Evolutionary conservation across 2,329 filamentous ascomycete species (phyloP).

Genomic region (Emericellopsis cladophorae): DNA sequence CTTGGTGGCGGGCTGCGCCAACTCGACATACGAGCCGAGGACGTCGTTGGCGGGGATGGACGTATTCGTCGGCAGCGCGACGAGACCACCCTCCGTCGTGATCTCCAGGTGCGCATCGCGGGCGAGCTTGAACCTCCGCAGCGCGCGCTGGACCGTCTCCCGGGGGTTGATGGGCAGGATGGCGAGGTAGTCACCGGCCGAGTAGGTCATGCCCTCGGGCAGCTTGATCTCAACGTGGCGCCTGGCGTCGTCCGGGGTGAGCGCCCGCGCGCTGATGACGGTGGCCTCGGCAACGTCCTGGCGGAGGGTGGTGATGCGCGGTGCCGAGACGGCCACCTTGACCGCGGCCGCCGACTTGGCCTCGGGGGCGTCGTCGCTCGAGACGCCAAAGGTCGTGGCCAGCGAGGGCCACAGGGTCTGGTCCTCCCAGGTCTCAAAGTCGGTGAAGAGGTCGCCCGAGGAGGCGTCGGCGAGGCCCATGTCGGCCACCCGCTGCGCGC

Average conservation of each 20-base stretch:
- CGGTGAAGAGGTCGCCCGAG: constrained; percentile 45
- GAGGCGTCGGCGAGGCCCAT: constrained; percentile 44
- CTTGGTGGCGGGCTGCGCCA: constrained; percentile 54
- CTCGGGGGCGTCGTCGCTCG: constrained; percentile 8
- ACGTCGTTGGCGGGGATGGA: constrained; percentile 47
- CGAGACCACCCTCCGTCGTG: constrained; percentile 32
- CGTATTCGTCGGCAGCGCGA: constrained; percentile 33
- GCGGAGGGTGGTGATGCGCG: constrained; percentile 39
- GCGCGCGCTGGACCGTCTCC: constrained; percentile 43
- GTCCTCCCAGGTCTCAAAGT: constrained; percentile 51
- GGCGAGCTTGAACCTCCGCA: constrained; percentile 47
- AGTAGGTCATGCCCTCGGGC: constrained; percentile 47
- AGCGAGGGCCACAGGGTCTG: constrained; percentile 31
- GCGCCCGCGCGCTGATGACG: constrained; percentile 34
- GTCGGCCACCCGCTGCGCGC: constrained; percentile 13
- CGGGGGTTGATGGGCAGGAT: constrained; percentile 54
- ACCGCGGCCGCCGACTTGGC: constrained; percentile 11
- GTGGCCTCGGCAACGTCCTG: constrained; percentile 47
- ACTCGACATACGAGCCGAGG: constrained; percentile 54
- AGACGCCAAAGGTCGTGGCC: constrained; percentile 27
- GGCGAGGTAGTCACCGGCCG: constrained; percentile 58
- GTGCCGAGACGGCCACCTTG: constrained; percentile 33
- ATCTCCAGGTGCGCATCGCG: constrained; percentile 46
- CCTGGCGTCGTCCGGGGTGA: constrained; percentile 32
- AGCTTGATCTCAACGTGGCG: constrained; percentile 49